Conservation (phyloP, 2,329 filamentous ascomycete species). For the Penicillium frequentans region DNA sequence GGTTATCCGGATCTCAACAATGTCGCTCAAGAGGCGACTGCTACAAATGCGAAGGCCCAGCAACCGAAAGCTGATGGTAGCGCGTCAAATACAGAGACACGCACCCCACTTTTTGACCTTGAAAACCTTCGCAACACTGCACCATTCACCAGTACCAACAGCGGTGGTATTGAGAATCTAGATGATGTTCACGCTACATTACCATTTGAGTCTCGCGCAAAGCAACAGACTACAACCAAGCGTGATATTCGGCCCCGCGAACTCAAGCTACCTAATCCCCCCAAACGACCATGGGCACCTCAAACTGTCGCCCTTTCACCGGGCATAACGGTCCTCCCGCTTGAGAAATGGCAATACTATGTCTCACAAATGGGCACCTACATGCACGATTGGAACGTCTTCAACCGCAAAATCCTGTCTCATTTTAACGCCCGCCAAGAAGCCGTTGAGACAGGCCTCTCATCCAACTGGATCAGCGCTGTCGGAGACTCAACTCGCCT, state of each 20-base stretch:
- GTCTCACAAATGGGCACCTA: constrained; percentile 56
- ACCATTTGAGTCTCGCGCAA: constrained; percentile 59
- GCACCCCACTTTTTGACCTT: constrained; percentile 44
- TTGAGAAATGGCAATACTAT: constrained; percentile 52
- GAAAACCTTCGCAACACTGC: constrained; percentile 51
- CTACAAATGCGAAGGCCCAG: constrained; percentile 13
- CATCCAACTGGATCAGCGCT: constrained; percentile 52
- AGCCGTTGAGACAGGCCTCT: constrained; percentile 46
- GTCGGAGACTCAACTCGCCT: constrained; percentile 48
- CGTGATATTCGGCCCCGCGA: constrained; percentile 35
- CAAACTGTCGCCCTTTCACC: constrained; percentile 29
- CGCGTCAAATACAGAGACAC: constrained; percentile 10
- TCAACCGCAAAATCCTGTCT: constrained; percentile 55
- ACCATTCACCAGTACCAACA: constrained; percentile 50
- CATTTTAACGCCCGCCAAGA: constrained; percentile 57
- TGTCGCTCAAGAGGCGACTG: constrained; percentile 7
- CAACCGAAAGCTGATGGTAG: constrained; percentile 7
- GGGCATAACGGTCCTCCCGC: constrained; percentile 41
- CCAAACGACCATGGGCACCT: constrained; percentile 48
- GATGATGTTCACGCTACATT: constrained; percentile 55
- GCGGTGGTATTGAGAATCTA: constrained; percentile 53
- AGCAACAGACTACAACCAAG: constrained; percentile 43
- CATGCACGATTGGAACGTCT: constrained; percentile 56
- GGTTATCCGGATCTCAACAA: constrained; percentile 20
- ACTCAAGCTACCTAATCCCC: constrained; percentile 53